Base-by-base conservation (phyloP, 2,329 filamentous ascomycete species). In the Didymellaceae sp. region DNA sequence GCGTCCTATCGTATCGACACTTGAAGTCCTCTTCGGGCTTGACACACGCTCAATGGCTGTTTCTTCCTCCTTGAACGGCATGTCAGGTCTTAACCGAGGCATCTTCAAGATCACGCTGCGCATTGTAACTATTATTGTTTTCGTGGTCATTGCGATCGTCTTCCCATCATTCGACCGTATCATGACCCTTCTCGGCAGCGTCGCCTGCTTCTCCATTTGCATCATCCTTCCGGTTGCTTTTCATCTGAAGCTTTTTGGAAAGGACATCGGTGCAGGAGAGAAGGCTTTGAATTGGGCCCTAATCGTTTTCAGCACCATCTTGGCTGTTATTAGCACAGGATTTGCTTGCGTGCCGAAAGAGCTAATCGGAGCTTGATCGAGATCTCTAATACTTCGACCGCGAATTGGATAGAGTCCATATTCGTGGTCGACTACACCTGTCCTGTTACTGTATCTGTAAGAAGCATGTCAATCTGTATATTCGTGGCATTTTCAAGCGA, bases 131-230 rank as follows among this genome's bases (percentile, higher is more conserved):
- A 82, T 91, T 13, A 61, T 89, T n/a, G 58, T 88, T 2, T 90
- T 97, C 63, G 82, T 97, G 24, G 67, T 83, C 39, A 88, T 97
- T 52, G 86, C 92, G 6, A 83, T 89, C 32, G 59, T 87, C 2
- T 83, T 88, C 66, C 91, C 92, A 0, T 83, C 85, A 0, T 96
- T 96, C 66, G 91, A 96, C 70, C 86, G 87, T 43, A 92, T 96
- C 67, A 96, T 96, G 86, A 89, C 89, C 4, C 86, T 96, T 55
- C 86, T 97, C 76, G 93, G 94, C 10, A 90, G 89, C 30, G 88
- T 91, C 3, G 82, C 96, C 13, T 97, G 93, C 75, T 96, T 96
- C 64, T 90, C 90, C 14, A 95, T 97, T 59, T 97, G 93, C 74
- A 86, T 97, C 59, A 91, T 96, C 73, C 79, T 99, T 41, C 94